These are phyloP conservation scores for Coemansia sp. DNA, from an alignment of 192 early-diverging fungal genomes.

Conservation along the genomic window DNA sequence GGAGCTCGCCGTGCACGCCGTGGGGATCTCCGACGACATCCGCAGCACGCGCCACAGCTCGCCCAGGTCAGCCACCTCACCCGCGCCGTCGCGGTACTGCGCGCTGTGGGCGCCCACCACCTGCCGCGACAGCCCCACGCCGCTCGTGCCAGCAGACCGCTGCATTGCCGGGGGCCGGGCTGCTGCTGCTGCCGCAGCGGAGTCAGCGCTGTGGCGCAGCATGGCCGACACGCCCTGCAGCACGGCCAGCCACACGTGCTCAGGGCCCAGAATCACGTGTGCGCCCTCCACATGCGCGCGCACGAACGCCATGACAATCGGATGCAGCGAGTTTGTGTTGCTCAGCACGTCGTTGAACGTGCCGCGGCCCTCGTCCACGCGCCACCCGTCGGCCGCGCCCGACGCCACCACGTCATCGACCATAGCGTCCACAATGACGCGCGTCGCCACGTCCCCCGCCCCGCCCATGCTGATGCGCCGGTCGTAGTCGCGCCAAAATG, in stretches of 20 bases:
- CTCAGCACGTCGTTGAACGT: slow-evolving; percentile 47
- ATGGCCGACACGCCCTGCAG: slow-evolving; percentile 33
- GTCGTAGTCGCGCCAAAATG: slow-evolving; percentile 36
- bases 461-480: slow-evolving; percentile 32
- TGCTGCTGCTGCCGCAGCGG: background rate
- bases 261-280: slow-evolving; percentile 28
- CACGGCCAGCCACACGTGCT: slow-evolving; percentile 44
- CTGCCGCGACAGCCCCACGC: background rate
- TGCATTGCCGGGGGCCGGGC: background rate
- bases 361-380: slow-evolving; percentile 27
- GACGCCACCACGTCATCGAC: slow-evolving; percentile 23
- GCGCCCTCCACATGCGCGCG: slow-evolving; percentile 31
- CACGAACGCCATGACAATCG: slow-evolving; percentile 37
- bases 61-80: slow-evolving; percentile 2
- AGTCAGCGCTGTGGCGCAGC: slow-evolving; percentile 8
- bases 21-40: slow-evolving; percentile 22
- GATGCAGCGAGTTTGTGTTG: slow-evolving; percentile 25
- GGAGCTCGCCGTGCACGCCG: slow-evolving; percentile 1
- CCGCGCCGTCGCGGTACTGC: background rate
- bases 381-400: slow-evolving; percentile 27
- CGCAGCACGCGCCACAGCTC: slow-evolving; percentile 36
- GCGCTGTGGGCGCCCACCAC: background rate
- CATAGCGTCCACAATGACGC: slow-evolving; percentile 42
- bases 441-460: background rate
- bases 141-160: background rate